These are phyloP conservation scores for Boletus sp. DNA, from an alignment of 768 basidiomycete species.

Conservation along the genomic window DNA sequence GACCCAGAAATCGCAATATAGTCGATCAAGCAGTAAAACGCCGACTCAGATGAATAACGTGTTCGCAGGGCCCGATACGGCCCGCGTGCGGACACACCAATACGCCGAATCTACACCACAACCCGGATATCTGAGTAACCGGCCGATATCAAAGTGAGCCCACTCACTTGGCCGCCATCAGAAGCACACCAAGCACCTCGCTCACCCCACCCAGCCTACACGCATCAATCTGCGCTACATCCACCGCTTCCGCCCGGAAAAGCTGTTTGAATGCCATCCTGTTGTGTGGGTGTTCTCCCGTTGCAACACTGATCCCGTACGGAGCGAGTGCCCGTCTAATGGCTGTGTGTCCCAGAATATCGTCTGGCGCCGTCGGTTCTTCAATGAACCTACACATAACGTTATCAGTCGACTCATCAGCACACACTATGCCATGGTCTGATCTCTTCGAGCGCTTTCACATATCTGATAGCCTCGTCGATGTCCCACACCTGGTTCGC, in stretches of 20 bases:
- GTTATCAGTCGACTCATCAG: not conserved
- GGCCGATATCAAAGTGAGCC: not conserved
- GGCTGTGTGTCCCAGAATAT: conserved; percentile 80
- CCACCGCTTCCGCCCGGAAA: conserved; percentile 83
- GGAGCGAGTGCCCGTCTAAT: conserved; percentile 77
- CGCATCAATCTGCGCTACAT: conserved; percentile 86
- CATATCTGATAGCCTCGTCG: conserved; percentile 83
- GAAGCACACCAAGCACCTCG: conserved; percentile 82
- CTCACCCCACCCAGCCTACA: conserved; percentile 89
- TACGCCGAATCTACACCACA: conserved; percentile 62
- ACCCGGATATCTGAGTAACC: not conserved
- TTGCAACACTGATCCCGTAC: conserved; percentile 85
- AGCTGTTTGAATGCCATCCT: conserved; percentile 95
- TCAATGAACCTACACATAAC: conserved; percentile 73
- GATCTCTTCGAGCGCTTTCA: conserved; percentile 68
- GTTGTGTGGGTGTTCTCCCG: conserved; percentile 94
- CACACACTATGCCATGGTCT: conserved; percentile 34
- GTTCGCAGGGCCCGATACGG: conserved; percentile 90
- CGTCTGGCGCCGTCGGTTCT: conserved; percentile 91
- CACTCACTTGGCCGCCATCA: conserved; percentile 85
- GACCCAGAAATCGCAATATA: conserved; percentile 84
- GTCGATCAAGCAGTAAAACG: conserved; percentile 69
- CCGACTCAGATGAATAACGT: conserved; percentile 69
- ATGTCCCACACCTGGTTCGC: conserved; percentile 97
- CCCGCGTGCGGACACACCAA: conserved; percentile 92